Conservation (phyloP, 495 filamentous ascomycete species). For the Aspergillus egyptiacus region DNA sequence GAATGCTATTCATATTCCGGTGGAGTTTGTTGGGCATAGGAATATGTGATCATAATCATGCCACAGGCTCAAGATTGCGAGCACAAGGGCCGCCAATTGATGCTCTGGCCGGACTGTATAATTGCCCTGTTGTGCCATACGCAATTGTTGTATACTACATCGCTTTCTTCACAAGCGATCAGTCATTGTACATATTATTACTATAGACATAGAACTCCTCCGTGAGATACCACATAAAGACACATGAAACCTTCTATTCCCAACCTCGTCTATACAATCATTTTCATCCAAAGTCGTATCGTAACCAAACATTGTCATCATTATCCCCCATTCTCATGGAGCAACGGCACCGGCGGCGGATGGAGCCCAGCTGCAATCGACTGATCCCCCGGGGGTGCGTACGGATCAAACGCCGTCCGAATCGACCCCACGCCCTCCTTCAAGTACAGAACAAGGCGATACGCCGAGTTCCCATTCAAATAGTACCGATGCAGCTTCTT, state of each 20-base stretch:
- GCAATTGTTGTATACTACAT: background rate
- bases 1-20: constrained; percentile 27
- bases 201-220: background rate
- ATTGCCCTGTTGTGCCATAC: background rate
- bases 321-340: constrained; percentile 25
- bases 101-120: background rate
- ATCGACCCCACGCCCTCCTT: constrained; percentile 53
- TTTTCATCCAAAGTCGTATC: constrained; percentile 2
- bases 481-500: constrained; percentile 96
- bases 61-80: too few relatives aligned
- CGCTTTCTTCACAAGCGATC: background rate
- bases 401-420: constrained; percentile 35
- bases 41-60: background rate
- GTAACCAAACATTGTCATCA: background rate
- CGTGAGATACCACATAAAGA: background rate
- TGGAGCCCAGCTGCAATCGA: background rate
- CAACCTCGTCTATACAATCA: background rate
- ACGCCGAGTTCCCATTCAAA: constrained; percentile 92
- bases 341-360: constrained; percentile 15
- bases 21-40: constrained; percentile 2
- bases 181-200: background rate
- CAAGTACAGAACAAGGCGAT: constrained; percentile 76
- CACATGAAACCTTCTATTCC: background rate
- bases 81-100: too few relatives aligned
- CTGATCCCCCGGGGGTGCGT: constrained; percentile 19